Conservation (phyloP, 306 rosid genomes). For the Biancaea sappan region DNA sequence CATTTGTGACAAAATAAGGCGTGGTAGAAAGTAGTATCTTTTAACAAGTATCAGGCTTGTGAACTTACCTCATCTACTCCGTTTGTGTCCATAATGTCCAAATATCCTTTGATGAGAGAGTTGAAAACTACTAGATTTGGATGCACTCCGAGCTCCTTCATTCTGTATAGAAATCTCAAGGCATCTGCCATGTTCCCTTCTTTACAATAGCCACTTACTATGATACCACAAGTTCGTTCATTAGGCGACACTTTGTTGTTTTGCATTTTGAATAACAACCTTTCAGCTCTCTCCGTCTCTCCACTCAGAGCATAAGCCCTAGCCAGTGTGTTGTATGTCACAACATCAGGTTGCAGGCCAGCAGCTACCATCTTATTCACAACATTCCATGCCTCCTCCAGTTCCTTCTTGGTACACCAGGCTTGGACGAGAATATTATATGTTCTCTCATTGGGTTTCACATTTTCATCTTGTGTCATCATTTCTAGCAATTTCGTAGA, state of each 20-base stretch:
- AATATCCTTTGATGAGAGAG: slow-evolving; percentile 88
- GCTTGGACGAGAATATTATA: slow-evolving; percentile 85
- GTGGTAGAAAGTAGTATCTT: slow-evolving; percentile 10
- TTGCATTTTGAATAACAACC: slow-evolving; percentile 71
- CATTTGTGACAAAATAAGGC: slow-evolving; percentile 1
- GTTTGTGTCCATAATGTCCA: slow-evolving; percentile 64
- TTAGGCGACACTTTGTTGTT: slow-evolving; percentile 63
- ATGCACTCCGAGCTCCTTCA: slow-evolving; percentile 75
- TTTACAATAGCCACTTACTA: slow-evolving; percentile 81
- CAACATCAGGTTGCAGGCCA: slow-evolving; percentile 83
- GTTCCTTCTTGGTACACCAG: slow-evolving; percentile 72
- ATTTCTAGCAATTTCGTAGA: slow-evolving; percentile 68
- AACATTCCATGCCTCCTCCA: slow-evolving; percentile 76
- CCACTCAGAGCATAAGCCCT: slow-evolving; percentile 88
- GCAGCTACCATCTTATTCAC: slow-evolving; percentile 72
- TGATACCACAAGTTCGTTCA: slow-evolving; percentile 89
- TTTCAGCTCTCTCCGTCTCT: slow-evolving; percentile 71
- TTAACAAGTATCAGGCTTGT: not conserved
- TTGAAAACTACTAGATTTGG: slow-evolving; percentile 87
- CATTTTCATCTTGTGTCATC: slow-evolving; percentile 58
- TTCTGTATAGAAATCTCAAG: slow-evolving; percentile 72
- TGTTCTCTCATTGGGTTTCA: slow-evolving; percentile 82
- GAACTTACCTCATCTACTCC: slow-evolving; percentile 76
- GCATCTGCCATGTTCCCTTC: slow-evolving; percentile 87
- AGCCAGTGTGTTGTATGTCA: slow-evolving; percentile 83